Conservation (phyloP, 116 monocot genomes). For the Cymodocea nodosa region DNA sequence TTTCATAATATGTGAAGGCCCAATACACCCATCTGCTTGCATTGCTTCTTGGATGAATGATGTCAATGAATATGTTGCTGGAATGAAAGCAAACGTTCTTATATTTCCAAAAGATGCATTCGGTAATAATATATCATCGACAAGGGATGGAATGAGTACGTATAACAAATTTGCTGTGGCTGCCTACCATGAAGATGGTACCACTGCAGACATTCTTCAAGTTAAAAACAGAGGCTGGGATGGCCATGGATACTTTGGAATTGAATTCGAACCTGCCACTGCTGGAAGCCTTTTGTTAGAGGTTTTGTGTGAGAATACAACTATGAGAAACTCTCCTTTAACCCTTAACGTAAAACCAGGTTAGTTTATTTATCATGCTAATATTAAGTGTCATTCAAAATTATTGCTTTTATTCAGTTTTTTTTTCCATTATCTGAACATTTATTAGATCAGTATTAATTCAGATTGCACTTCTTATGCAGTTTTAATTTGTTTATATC, state of each 20-base stretch:
- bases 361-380: conserved; percentile 10
- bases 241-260: conserved; percentile 31
- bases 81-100: conserved; percentile 38
- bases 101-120: conserved; percentile 70
- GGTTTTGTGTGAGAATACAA: conserved; percentile 37
- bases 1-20: conserved; percentile 27
- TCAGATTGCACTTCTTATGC: background rate
- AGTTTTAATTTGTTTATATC: background rate
- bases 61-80: conserved; percentile 39
- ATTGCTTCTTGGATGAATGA: conserved; percentile 40
- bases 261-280: conserved; percentile 40
- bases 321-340: conserved; percentile 51
- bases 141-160: conserved; percentile 11
- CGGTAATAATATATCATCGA: conserved; percentile 50
- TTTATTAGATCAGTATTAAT: background rate
- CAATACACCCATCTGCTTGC: conserved; percentile 49
- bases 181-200: conserved; percentile 38
- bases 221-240: conserved; percentile 41
- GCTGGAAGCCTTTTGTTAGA: conserved; percentile 50
- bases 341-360: conserved; percentile 63
- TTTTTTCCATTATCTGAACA: background rate
- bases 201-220: conserved; percentile 21
- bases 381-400: background rate
- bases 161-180: conserved; percentile 32
- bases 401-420: background rate